Base-by-base conservation (phyloP, 306 rosid species). In the Acacia crassicarpa region DNA sequence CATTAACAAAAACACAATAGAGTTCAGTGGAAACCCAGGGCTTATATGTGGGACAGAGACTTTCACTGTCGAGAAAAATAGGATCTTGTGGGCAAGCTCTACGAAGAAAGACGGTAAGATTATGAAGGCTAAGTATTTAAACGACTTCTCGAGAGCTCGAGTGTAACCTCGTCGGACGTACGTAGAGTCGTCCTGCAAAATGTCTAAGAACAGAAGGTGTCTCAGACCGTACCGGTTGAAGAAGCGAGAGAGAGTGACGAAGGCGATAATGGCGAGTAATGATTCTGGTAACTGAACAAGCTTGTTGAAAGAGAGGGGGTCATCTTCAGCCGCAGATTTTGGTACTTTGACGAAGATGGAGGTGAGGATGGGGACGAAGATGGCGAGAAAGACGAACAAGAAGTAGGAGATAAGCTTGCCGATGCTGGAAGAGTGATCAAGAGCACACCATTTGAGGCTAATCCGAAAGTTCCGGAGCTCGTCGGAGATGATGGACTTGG, bases 201-300 rank as follows among this genome's bases (percentile, higher is more conserved):
- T 89, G 7, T 92, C 93, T 38, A 93, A 76, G 78, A 93, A 90
- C 12, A 93, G 91, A 75, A 95, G 97, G 14, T 91, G 98, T 38
- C 90, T 75, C 1, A 93, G 92, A 4, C 97, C 96, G 54, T 91
- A 89, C 76, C 83, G 84, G 61, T n/a, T 69, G 82, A 94, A 92
- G 93, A 92, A 94, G n/a, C 91, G 22, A 2, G 88, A 83, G 30
- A 95, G 83, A 14, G 91, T 84, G 79, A 91, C 85, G 92, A 95
- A 95, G 70, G 85, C 86, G 13, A 93, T 86, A 67, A 86, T 74
- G 35, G 99, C 88, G 27, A 92, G 88, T 58, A 78, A 88, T 0
- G 99, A 92, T 65, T 92, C 92, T 0, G 99, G 99, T 17, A 93
- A 13, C 32, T 95, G 98, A 67, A 93, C 96, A 14, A 95, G 92